Conservation (phyloP, 2,329 filamentous ascomycete species). For the Knoxdaviesia proteae region DNA sequence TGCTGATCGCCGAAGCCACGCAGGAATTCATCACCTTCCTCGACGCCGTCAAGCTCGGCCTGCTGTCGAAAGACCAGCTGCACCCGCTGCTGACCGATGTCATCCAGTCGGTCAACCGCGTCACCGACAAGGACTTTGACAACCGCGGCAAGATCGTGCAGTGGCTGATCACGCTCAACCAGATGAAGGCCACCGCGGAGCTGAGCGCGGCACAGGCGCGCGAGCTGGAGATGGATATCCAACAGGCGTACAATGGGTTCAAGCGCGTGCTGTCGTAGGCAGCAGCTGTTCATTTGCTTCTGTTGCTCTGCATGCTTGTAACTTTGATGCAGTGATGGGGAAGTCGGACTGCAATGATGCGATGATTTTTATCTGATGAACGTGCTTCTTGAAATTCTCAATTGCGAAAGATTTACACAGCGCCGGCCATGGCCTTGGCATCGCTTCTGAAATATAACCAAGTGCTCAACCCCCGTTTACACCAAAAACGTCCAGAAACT, state of each 20-base stretch:
- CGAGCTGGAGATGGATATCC: slow-evolving; percentile 82
- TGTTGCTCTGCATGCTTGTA: no score
- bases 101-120: slow-evolving; percentile 92
- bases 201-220: slow-evolving; percentile 69
- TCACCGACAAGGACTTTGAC: slow-evolving; percentile 88
- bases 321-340: no score
- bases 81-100: slow-evolving; percentile 88
- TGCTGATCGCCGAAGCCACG: slow-evolving; percentile 71
- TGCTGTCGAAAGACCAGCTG: slow-evolving; percentile 88
- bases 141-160: slow-evolving; percentile 93
- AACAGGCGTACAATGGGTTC: slow-evolving; percentile 85
- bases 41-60: slow-evolving; percentile 78
- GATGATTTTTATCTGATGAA: no score
- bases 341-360: no score
- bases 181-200: slow-evolving; percentile 92
- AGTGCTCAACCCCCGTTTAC: slow-evolving; percentile 14
- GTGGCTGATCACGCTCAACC: slow-evolving; percentile 92
- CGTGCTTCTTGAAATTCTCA: no score
- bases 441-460: no score
- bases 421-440: no score
- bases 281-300: background rate
- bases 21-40: slow-evolving; percentile 98
- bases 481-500: slow-evolving; percentile 97
- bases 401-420: no score
- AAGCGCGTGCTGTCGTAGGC: slow-evolving; percentile 49